Base-by-base conservation (phyloP, 345 rosid species). In the Murraya koenigii region DNA sequence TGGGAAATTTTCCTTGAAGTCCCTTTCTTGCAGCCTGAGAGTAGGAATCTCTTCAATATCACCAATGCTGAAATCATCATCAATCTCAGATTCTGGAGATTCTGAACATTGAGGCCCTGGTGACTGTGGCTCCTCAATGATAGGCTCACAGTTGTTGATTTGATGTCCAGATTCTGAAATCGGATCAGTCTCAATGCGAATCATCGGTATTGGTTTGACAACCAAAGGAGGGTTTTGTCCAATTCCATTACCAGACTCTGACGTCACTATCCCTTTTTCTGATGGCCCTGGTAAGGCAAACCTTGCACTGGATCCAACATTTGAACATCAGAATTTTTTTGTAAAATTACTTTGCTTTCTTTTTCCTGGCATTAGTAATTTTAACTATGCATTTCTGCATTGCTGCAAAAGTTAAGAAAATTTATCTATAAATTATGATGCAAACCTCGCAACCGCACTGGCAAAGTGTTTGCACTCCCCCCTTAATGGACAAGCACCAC, bases 401-500 rank as follows among this genome's bases (percentile, higher is more conserved):
- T 55, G 2, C 17, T 13, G 25, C n/a, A 55, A 22, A 71, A 55
- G 26, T 30, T 14, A 55, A 47, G 26, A 35, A 33, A 55, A 28
- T 19, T 19, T 10, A 41, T 28, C 17, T 39, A 36, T 52, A n/a
- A 61, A n/a, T 23, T 9, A 54, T 62, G 28, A 73, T 44, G 63
- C 69, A n/a, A 71, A 94, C 98, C 97, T 94, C 61, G 90, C 92
- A 83, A 80, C 80, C 83, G 91, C 89, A 86, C 95, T 91, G 3
- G 92, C 93, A 84, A 88, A 95, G 72, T 93, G 91, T 81, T 81
- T 90, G 80, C 98, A 95, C 4, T 89, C 89, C 66, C 87, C 91
- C 58, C 83, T 89, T 87, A 94, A 82, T 6, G 98, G 98, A 81
- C 97, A 94, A 0, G 89, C 92, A 11, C 89, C 88, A 84, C 98